phyloP scores from a whole-genome alignment of 495 filamentous ascomycete species.

The Talaromyces wortmannii region DNA sequence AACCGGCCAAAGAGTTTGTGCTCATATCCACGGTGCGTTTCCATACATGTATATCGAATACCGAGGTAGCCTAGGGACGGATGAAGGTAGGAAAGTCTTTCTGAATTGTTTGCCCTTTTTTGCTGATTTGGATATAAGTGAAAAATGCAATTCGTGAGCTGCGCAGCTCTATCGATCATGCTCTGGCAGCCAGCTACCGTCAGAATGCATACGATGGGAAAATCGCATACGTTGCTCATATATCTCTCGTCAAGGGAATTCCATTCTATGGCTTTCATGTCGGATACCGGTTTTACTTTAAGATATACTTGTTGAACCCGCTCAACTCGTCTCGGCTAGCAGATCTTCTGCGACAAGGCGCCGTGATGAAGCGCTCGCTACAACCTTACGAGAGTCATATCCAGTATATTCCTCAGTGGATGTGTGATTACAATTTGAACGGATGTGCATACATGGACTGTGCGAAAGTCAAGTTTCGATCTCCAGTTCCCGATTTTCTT shows the following conservation, averaged over 20 bases:
- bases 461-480: constrained; percentile 60
- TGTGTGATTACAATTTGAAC: constrained; percentile 95
- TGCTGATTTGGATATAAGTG: constrained; percentile 35
- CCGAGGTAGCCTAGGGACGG: constrained; percentile 55
- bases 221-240: constrained; percentile 73
- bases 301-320: constrained; percentile 89
- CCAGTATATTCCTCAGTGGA: constrained; percentile 89
- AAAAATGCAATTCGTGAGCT: constrained; percentile 62
- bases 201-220: constrained; percentile 63
- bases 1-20: constrained; percentile 92
- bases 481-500: constrained; percentile 64
- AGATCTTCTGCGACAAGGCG: constrained; percentile 79
- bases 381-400: constrained; percentile 94
- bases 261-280: constrained; percentile 95
- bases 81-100: constrained; percentile 49
- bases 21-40: constrained; percentile 92
- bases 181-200: constrained; percentile 72
- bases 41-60: constrained; percentile 94
- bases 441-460: constrained; percentile 84
- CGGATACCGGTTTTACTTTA: constrained; percentile 85
- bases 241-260: constrained; percentile 85
- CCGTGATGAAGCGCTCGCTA: constrained; percentile 70
- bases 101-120: neutral
- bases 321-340: constrained; percentile 71
- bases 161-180: constrained; percentile 78